These are phyloP conservation scores for Neohortaea acidophila DNA, from an alignment of 495 filamentous ascomycete genomes.

Conservation along the genomic window DNA sequence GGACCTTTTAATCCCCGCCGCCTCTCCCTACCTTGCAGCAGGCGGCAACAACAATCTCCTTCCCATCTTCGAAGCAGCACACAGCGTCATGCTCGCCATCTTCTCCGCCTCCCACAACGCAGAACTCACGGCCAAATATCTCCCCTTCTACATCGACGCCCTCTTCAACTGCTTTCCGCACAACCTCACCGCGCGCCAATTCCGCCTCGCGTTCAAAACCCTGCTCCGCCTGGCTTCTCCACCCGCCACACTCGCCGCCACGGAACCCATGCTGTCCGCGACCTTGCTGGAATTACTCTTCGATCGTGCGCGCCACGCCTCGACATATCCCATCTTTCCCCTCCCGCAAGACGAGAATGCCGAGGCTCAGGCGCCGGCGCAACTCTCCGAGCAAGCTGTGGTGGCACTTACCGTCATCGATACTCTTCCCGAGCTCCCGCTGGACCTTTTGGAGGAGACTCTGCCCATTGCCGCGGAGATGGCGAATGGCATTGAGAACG, in stretches of 20 bases:
- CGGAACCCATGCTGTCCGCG: conserved; percentile 60
- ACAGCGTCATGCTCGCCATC: conserved; percentile 69
- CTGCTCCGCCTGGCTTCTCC: conserved; percentile 75
- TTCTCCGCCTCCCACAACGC: conserved; percentile 67
- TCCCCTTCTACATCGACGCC: conserved; percentile 75
- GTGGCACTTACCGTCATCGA: conserved; percentile 71
- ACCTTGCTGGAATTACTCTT: conserved; percentile 68
- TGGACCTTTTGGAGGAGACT: conserved; percentile 60
- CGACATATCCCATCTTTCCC: conserved; percentile 33
- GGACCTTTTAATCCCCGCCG: conserved; percentile 55
- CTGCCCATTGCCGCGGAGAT: conserved; percentile 55
- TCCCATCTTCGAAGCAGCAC: conserved; percentile 76
- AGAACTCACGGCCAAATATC: conserved; percentile 50
- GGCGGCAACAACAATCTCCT: conserved; percentile 44
- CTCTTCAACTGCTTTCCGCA: conserved; percentile 73
- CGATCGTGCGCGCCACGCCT: conserved; percentile 44
- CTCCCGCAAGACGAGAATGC: conserved; percentile 15
- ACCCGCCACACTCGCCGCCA: conserved; percentile 54
- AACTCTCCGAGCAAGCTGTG: conserved; percentile 66
- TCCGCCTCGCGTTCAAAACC: conserved; percentile 83
- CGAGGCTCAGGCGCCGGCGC: conserved; percentile 15
- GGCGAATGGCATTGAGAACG: conserved; percentile 46
- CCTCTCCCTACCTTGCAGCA: conserved; percentile 61
- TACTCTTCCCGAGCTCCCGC: conserved; percentile 56
- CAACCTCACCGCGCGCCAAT: conserved; percentile 75